Base-by-base conservation (phyloP, 2,329 filamentous ascomycete genomes). In the Fusarium tuaranense region DNA sequence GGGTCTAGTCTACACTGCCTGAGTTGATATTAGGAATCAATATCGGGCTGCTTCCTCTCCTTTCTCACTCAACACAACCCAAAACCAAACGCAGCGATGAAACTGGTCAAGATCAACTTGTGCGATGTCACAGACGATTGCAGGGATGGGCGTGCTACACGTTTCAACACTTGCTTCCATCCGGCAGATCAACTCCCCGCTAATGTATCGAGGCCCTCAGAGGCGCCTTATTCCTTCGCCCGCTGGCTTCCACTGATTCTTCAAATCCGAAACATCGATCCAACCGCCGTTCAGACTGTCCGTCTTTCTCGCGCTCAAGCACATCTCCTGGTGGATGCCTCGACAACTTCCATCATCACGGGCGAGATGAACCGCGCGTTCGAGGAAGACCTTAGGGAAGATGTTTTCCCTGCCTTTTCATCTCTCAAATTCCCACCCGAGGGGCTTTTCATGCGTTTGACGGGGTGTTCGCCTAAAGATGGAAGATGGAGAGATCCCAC, bases 391-490 rank as follows among this genome's bases (percentile, higher is more conserved):
- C 61, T 72, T 22, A 36, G 48, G 13, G 81, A 82, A 7, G 78
- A 80, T 7, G 75, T 84, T 10, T 48, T 72, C 3, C 80, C 79
- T 1, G 51, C 70, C 5, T 80, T 81, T 39, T 61, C 62, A 2
- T 68, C 62, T 1, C 76, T 81, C 7, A 55, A 22, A 0, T 83
- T 83, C 55, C 79, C 84, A 0, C 74, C 77, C 1, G 74, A 82
- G 41, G 82, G 84, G 0, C 72, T 87, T n/a, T 87, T 87, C 66
- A 79, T 86, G 67, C 81, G 84, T 13, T 78, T 87, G 18, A 82
- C 83, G 30, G 81, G 81, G 14, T 86, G 83, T 67, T 86, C 84
- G 10, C 79, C 85, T 3, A 87, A 87, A 70, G 86, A 87, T 66
- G 84, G 81, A 2, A 75, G 76, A 10, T 61, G 64, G 12, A 63